A percentile compares a stretch with the other conserved stretches of the same genome.
These are phyloP conservation scores for Malus sylvestris DNA, from an alignment of 306 rosid species.

Conservation along the genomic window DNA sequence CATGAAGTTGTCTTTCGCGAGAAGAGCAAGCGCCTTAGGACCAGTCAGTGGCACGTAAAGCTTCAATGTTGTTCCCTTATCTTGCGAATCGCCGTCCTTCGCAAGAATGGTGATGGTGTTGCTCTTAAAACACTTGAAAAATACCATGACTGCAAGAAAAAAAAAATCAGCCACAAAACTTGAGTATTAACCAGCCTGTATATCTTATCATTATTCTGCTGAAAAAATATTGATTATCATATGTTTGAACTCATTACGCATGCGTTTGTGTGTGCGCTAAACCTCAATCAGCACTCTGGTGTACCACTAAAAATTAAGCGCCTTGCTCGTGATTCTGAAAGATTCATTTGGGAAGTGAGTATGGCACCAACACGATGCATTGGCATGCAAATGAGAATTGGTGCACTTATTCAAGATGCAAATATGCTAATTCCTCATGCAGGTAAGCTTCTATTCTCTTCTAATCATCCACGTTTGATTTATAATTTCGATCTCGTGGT, in stretches of 20 bases:
- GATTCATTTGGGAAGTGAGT: slow-evolving; percentile 86
- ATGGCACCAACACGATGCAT: slow-evolving; percentile 90
- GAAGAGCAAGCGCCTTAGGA: no score
- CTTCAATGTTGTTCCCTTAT: no score
- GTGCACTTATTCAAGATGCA: slow-evolving; percentile 71
- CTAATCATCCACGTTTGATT: slow-evolving; percentile 1
- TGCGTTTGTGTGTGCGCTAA: background rate
- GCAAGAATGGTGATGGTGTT: no score
- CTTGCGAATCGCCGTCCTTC: no score
- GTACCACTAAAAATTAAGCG: slow-evolving; percentile 85
- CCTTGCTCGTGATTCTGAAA: slow-evolving; percentile 70
- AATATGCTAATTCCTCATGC: slow-evolving; percentile 90
- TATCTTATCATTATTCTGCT: background rate
- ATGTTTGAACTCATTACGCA: slow-evolving; percentile 1
- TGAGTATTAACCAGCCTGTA: slow-evolving; percentile 29
- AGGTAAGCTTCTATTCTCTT: slow-evolving; percentile 38
- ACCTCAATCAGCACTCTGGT: slow-evolving; percentile 55
- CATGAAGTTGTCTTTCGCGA: no score
- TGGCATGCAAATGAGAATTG: slow-evolving; percentile 67
- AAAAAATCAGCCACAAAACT: no score
- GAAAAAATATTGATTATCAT: background rate
- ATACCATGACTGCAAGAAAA: no score
- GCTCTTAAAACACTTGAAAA: no score
- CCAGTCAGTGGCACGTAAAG: no score
- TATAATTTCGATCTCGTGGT: background rate